phyloP scores from a whole-genome alignment of 352 stramenopile species.

The Saprolegnia parasitica region DNA sequence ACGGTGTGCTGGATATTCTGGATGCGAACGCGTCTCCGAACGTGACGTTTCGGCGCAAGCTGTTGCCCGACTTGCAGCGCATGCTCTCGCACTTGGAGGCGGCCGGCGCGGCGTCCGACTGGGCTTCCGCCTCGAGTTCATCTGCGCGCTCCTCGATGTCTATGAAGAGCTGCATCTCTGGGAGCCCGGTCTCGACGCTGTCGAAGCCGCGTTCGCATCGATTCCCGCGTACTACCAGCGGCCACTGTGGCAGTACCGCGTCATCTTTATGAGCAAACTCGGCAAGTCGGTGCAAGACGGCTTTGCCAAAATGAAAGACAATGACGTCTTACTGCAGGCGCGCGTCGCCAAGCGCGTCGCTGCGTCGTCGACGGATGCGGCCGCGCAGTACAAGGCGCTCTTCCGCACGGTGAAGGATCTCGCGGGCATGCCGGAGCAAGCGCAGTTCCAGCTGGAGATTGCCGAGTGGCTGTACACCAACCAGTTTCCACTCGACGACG shows the following conservation, averaged over 20 bases:
- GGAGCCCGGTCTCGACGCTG: conserved; percentile 34
- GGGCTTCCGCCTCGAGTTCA: conserved; percentile 36
- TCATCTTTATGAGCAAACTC: conserved; percentile 49
- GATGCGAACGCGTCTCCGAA: conserved; percentile 14
- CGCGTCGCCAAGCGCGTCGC: conserved; percentile 65
- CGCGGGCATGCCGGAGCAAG: conserved; percentile 45
- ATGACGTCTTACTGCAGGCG: conserved; percentile 48
- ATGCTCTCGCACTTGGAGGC: conserved; percentile 35
- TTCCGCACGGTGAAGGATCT: conserved; percentile 55
- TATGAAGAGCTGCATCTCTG: conserved; percentile 40
- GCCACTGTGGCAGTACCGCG: conserved; percentile 41
- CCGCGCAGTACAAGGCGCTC: conserved; percentile 52
- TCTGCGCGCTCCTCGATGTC: conserved; percentile 43
- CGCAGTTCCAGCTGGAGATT: conserved; percentile 29
- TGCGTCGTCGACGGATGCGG: conserved; percentile 54
- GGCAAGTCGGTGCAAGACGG: conserved; percentile 39
- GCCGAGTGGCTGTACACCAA: conserved; percentile 79
- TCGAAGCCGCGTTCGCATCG: conserved; percentile 37
- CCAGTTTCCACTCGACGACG: conserved; percentile 51
- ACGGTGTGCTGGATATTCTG: conserved; percentile 41
- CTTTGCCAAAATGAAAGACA: conserved; percentile 48
- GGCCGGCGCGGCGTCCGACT: conserved; percentile 18
- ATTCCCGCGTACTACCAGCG: conserved; percentile 33
- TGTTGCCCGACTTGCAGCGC: conserved; percentile 31
- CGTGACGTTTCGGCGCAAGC: conserved; percentile 11